Evolutionary conservation across 2,329 filamentous ascomycete species (phyloP).

Genomic region (Alternaria ventricosa): DNA sequence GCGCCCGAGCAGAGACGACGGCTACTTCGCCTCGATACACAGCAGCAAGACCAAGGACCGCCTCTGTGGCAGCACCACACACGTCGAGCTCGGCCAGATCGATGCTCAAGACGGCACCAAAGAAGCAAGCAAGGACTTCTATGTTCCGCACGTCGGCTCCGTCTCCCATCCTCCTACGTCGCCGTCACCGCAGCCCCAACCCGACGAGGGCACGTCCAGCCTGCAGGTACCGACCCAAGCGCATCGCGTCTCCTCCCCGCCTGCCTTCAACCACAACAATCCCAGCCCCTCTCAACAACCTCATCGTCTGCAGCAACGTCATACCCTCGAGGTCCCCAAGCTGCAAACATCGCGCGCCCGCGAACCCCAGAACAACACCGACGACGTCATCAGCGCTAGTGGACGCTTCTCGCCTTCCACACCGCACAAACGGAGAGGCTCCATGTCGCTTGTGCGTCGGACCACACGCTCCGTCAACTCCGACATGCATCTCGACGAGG

Average conservation of each 20-base stretch:
- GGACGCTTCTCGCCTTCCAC: constrained; percentile 82
- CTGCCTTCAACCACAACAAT: constrained; percentile 59
- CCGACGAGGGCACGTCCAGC: constrained; percentile 34
- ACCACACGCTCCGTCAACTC: constrained; percentile 86
- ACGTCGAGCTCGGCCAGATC: constrained; percentile 47
- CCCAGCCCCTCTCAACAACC: constrained; percentile 60
- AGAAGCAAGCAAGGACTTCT: constrained; percentile 41
- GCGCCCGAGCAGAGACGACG: constrained; percentile 50
- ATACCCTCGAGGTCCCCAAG: constrained; percentile 88
- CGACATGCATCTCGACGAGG: constrained; percentile 82
- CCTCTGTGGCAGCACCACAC: constrained; percentile 36
- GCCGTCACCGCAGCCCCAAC: constrained; percentile 19
- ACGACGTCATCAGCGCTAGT: constrained; percentile 71
- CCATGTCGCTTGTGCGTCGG: constrained; percentile 80
- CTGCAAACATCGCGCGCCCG: constrained; percentile 66
- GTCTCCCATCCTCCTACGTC: constrained; percentile 17
- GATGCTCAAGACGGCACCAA: constrained; percentile 30
- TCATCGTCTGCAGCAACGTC: constrained; percentile 74
- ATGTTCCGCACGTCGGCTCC: constrained; percentile 25
- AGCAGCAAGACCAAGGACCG: constrained; percentile 44
- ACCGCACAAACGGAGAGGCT: constrained; percentile 72
- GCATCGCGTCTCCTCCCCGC: constrained; percentile 68
- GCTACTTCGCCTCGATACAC: constrained; percentile 53
- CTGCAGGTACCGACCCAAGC: constrained; percentile 46
- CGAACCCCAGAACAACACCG: constrained; percentile 63